These are phyloP conservation scores for Teunomyces tritomae DNA, from an alignment of 805 yeast species.

Conservation along the genomic window DNA sequence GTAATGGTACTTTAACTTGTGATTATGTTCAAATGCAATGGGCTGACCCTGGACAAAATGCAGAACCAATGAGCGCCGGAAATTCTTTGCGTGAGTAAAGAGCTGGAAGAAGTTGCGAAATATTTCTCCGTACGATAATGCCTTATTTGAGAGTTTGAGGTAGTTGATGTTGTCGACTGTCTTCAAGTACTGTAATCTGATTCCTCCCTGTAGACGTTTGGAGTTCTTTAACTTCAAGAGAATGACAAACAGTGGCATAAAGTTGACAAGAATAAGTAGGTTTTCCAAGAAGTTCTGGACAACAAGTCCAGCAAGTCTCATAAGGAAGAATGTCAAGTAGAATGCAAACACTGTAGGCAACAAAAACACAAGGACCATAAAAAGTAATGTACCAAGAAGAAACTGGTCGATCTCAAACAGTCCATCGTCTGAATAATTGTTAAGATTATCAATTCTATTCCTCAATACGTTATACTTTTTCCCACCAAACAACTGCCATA, in stretches of 20 bases:
- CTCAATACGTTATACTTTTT: conserved; percentile 82
- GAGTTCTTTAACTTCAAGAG: conserved; percentile 79
- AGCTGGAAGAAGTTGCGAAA: conserved; percentile 28
- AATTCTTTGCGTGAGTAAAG: conserved; percentile 28
- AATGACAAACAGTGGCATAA: conserved; percentile 82
- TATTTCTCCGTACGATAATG: conserved; percentile 36
- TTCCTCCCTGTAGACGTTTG: conserved; percentile 56
- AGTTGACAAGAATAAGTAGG: conserved; percentile 64
- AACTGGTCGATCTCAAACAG: conserved; percentile 80
- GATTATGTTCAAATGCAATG: conserved; percentile 22
- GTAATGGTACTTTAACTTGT: conserved; percentile 27
- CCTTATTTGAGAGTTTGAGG: conserved; percentile 32
- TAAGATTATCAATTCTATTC: conserved; percentile 79
- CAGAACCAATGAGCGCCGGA: conserved; percentile 18
- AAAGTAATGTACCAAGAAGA: conserved; percentile 82
- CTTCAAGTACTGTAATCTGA: conserved; percentile 29
- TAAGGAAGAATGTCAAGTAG: conserved; percentile 66
- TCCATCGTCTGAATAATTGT: conserved; percentile 27
- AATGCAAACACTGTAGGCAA: conserved; percentile 88
- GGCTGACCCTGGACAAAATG: conserved; percentile 27
- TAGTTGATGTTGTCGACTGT: conserved; percentile 19
- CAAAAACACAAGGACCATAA: conserved; percentile 73
- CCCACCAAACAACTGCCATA: conserved; percentile 85
- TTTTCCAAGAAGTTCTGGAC: conserved; percentile 55
- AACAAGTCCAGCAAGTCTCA: conserved; percentile 51